Evolutionary conservation across 768 basidiomycete genomes (phyloP).

Genomic region (Psilocybe cubensis): DNA sequence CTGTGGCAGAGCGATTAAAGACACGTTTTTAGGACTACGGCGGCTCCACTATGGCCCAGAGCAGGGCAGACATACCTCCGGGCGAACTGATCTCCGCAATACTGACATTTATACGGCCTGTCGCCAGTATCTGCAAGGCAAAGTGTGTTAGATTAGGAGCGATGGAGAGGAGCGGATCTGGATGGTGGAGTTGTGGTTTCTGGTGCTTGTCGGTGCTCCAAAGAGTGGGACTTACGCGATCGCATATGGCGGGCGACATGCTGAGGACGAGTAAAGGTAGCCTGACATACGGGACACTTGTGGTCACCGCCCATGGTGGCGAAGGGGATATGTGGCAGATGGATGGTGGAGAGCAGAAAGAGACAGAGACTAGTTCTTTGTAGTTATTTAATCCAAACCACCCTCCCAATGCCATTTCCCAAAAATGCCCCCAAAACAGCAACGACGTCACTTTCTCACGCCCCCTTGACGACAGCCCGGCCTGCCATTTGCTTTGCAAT

Average conservation of each 20-base stretch:
- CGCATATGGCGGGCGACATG: slow-evolving; percentile 92
- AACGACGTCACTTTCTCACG: slow-evolving; percentile 23
- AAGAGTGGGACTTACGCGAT: slow-evolving; percentile 65
- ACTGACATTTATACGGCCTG: slow-evolving; percentile 86
- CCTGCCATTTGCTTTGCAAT: not conserved
- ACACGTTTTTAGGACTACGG: not conserved
- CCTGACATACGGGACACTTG: slow-evolving; percentile 86
- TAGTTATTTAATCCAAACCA: slow-evolving; percentile 29
- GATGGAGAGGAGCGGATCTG: slow-evolving; percentile 16
- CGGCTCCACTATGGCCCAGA: slow-evolving; percentile 11
- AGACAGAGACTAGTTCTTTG: slow-evolving; percentile 19
- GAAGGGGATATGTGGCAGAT: not conserved
- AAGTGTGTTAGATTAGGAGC: slow-evolving; percentile 21
- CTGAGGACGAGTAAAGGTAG: slow-evolving; percentile 87
- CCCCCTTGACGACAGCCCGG: slow-evolving; percentile 19
- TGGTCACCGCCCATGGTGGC: slow-evolving; percentile 77
- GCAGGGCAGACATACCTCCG: slow-evolving; percentile 54
- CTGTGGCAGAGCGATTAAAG: slow-evolving; percentile 35
- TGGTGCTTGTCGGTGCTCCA: slow-evolving; percentile 18
- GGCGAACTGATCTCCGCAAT: slow-evolving; percentile 90
- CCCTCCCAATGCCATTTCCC: slow-evolving; percentile 1
- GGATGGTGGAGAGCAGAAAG: slow-evolving; percentile 14
- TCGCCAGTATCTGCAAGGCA: slow-evolving; percentile 75
- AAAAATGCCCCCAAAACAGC: slow-evolving; percentile 6
- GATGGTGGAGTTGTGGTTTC: slow-evolving; percentile 17